Percentiles rank a stretch among this genome's conserved stretches.
Evolutionary conservation across 345 rosid species (phyloP).

Genomic region (Ailanthus altissimus): DNA sequence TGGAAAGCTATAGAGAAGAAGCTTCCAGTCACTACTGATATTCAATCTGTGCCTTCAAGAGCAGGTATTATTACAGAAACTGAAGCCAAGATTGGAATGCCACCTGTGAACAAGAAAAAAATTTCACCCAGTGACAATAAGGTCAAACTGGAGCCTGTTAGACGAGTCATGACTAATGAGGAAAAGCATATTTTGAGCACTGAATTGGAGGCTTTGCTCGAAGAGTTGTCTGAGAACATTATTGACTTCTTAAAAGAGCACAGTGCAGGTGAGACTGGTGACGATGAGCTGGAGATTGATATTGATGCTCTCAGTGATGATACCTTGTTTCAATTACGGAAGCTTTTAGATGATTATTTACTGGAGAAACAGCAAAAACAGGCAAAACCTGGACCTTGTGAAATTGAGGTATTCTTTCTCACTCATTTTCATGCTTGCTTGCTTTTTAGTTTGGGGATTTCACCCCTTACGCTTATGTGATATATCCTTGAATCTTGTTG

Average conservation of each 20-base stretch:
- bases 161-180: slow-evolving; percentile 47
- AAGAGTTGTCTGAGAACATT: slow-evolving; percentile 74
- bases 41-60: slow-evolving; percentile 33
- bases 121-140: slow-evolving; percentile 35
- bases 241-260: slow-evolving; percentile 71
- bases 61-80: slow-evolving; percentile 35
- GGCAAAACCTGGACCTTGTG: slow-evolving; percentile 60
- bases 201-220: slow-evolving; percentile 57
- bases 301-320: slow-evolving; percentile 67
- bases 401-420: slow-evolving; percentile 66
- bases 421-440: slow-evolving; percentile 10
- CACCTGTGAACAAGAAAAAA: slow-evolving; percentile 46
- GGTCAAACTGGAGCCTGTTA: slow-evolving; percentile 42
- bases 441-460: slow-evolving; percentile 5
- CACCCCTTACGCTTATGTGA: neutral
- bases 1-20: slow-evolving; percentile 88
- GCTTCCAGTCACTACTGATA: slow-evolving; percentile 38
- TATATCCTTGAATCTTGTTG: slow-evolving; percentile 24
- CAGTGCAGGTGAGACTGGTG: slow-evolving; percentile 54
- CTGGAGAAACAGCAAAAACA: slow-evolving; percentile 51
- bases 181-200: slow-evolving; percentile 58
- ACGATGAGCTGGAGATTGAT: slow-evolving; percentile 90
- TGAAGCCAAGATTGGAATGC: slow-evolving; percentile 29
- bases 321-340: slow-evolving; percentile 60
- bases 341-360: slow-evolving; percentile 72